Percentiles rank a stretch among this genome's conserved stretches.
These are phyloP conservation scores for Myxozyma mucilagina DNA, from an alignment of 805 yeast species.

Conservation along the genomic window DNA sequence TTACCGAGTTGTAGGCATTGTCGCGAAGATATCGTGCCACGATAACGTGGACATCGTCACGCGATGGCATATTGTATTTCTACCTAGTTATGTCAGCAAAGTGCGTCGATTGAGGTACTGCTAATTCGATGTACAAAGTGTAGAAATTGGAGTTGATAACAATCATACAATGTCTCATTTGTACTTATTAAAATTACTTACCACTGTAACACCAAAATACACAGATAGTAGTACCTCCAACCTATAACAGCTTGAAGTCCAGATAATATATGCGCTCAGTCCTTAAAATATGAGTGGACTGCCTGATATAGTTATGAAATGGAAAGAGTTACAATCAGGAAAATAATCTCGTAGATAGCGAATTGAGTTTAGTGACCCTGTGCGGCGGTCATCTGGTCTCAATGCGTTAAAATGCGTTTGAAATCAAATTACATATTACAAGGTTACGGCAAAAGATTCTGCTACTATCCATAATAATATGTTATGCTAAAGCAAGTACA, in stretches of 20 bases:
- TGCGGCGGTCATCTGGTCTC: not conserved
- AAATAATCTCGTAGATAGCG: not conserved
- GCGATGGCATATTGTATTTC: constrained; percentile 30
- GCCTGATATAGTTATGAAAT: not conserved
- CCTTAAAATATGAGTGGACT: not conserved
- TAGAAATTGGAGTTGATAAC: too few relatives aligned
- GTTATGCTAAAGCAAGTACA: too few relatives aligned
- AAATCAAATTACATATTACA: not conserved
- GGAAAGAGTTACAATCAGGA: not conserved
- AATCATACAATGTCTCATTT: too few relatives aligned
- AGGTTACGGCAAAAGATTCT: too few relatives aligned
- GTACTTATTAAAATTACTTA: too few relatives aligned
- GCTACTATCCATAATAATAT: too few relatives aligned
- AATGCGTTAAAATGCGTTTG: not conserved
- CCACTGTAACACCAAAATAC: too few relatives aligned
- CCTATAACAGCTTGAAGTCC: too few relatives aligned
- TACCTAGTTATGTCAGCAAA: not conserved
- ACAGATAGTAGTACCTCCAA: too few relatives aligned
- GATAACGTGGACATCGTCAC: constrained; percentile 33
- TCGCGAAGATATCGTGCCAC: constrained; percentile 34
- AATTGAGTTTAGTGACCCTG: not conserved
- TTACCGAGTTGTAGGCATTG: constrained; percentile 24
- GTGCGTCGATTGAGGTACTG: not conserved
- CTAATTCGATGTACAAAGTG: too few relatives aligned
- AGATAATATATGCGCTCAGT: not conserved